phyloP scores from a whole-genome alignment of 2,329 filamentous ascomycete species.

The Claviceps monticola region DNA sequence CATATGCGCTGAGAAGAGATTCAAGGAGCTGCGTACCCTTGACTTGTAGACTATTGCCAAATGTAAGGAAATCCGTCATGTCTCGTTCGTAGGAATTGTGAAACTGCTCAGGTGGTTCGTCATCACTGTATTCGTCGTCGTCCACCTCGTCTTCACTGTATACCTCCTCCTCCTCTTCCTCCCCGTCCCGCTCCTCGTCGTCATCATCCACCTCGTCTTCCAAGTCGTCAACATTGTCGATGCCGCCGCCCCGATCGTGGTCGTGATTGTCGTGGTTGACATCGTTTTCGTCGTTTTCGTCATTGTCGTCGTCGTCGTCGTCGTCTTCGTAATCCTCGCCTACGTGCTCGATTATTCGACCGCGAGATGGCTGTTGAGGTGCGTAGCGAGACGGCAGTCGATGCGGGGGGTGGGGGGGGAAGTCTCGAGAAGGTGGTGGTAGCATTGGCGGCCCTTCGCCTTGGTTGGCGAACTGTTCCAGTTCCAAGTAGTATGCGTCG shows the following conservation, averaged over 20 bases:
- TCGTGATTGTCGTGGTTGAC: slow-evolving; percentile 39
- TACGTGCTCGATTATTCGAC: slow-evolving; percentile 57
- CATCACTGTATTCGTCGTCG: slow-evolving; percentile 50
- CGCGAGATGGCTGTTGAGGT: slow-evolving; percentile 57
- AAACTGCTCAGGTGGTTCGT: slow-evolving; percentile 54
- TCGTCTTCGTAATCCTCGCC: slow-evolving; percentile 42
- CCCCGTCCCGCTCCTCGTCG: slow-evolving; percentile 42
- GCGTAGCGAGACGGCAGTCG: slow-evolving; percentile 43
- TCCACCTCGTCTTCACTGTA: slow-evolving; percentile 39
- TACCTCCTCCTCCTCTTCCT: slow-evolving; percentile 50
- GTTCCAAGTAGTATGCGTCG: slow-evolving; percentile 95
- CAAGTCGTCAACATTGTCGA: slow-evolving; percentile 41
- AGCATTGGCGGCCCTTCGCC: slow-evolving; percentile 47
- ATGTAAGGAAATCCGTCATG: slow-evolving; percentile 84
- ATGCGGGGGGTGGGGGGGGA: slow-evolving; percentile 44
- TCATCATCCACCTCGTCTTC: slow-evolving; percentile 39
- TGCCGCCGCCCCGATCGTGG: slow-evolving; percentile 37
- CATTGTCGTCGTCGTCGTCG: slow-evolving; percentile 26
- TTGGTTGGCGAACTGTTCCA: slow-evolving; percentile 92
- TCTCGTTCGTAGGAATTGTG: slow-evolving; percentile 49
- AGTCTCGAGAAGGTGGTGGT: slow-evolving; percentile 39
- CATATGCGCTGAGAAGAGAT: slow-evolving; percentile 29
- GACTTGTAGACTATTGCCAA: slow-evolving; percentile 92
- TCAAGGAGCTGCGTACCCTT: slow-evolving; percentile 50
- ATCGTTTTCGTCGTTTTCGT: background rate